Percentiles rank a stretch among this genome's conserved stretches.
phyloP scores from a whole-genome alignment of 2,329 filamentous ascomycete genomes.

The Exophiala aquamarina region DNA sequence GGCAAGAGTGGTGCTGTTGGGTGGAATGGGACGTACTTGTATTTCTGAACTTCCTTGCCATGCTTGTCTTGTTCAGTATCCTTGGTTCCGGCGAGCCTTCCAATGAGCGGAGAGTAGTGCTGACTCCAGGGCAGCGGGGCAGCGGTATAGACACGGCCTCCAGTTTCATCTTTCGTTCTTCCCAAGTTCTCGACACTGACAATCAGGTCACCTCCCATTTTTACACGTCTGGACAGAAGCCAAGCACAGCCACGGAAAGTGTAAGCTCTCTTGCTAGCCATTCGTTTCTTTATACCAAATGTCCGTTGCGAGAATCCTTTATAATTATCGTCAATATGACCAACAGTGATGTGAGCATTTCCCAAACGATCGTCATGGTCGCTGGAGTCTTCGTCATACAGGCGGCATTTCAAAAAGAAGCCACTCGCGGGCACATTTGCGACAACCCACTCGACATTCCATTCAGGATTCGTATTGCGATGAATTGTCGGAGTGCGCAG shows the following conservation, averaged over 20 bases:
- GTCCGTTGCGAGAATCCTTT: constrained; percentile 62
- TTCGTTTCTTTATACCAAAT: constrained; percentile 76
- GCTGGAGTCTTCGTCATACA: constrained; percentile 87
- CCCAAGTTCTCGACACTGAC: constrained; percentile 79
- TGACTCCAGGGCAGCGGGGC: constrained; percentile 75
- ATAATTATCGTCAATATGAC: constrained; percentile 65
- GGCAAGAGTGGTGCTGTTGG: constrained; percentile 1
- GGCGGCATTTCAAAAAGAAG: constrained; percentile 78
- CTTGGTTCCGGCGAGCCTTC: constrained; percentile 72
- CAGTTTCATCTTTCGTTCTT: constrained; percentile 63
- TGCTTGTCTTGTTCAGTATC: constrained; percentile 59
- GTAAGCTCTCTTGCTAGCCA: constrained; percentile 85
- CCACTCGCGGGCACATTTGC: constrained; percentile 80
- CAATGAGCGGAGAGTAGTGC: constrained; percentile 87
- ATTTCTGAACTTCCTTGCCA: constrained; percentile 63
- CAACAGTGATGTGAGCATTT: constrained; percentile 72
- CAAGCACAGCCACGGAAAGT: constrained; percentile 67
- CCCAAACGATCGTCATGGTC: constrained; percentile 87
- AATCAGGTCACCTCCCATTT: constrained; percentile 69
- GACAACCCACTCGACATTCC: constrained; percentile 85
- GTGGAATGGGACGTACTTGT: constrained; percentile 63
- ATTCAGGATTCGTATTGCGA: constrained; percentile 70
- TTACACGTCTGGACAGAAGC: constrained; percentile 59
- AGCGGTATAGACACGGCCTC: constrained; percentile 73
- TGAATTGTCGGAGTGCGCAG: constrained; percentile 76